phyloP scores from a whole-genome alignment of 768 basidiomycete species.

The Leccinum obscurum region DNA sequence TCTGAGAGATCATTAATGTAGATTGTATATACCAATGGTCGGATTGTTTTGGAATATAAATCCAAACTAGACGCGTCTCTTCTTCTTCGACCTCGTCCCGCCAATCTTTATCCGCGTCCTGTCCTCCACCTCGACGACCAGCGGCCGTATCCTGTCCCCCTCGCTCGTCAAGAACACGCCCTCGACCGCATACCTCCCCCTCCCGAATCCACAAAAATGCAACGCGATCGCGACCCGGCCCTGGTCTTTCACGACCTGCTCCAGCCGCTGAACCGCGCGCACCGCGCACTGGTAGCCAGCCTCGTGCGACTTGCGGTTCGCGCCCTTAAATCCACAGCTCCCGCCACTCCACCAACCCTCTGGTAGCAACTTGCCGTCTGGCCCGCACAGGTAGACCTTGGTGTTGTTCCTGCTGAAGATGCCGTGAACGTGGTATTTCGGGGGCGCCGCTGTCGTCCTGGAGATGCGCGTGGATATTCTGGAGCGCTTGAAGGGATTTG shows the following conservation, averaged over 20 bases:
- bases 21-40: neutral
- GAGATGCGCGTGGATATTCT: conserved; percentile 9
- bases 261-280: conserved; percentile 63
- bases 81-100: conserved; percentile 84
- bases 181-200: conserved; percentile 81
- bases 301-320: conserved; percentile 78
- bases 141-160: conserved; percentile 59
- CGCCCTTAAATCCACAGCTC: conserved; percentile 81
- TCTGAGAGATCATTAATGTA: conserved; percentile 1
- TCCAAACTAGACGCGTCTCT: conserved; percentile 60
- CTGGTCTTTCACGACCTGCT: conserved; percentile 39
- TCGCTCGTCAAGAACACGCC: conserved; percentile 76
- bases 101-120: conserved; percentile 90
- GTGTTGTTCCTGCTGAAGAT: conserved; percentile 83
- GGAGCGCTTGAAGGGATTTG: conserved; percentile 27
- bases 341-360: conserved; percentile 70
- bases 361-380: conserved; percentile 40
- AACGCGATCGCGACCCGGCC: conserved; percentile 55
- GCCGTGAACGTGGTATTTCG: conserved; percentile 64
- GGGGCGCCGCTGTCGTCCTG: conserved; percentile 28
- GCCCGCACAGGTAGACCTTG: conserved; percentile 67
- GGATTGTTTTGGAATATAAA: conserved; percentile 13
- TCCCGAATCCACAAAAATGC: conserved; percentile 83
- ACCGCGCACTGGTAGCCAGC: conserved; percentile 90
- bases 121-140: conserved; percentile 73